Percentiles rank a stretch among this genome's conserved stretches.
These are phyloP conservation scores for Trichoderma endophyticum DNA, from an alignment of 2,329 filamentous ascomycete genomes.

Conservation along the genomic window DNA sequence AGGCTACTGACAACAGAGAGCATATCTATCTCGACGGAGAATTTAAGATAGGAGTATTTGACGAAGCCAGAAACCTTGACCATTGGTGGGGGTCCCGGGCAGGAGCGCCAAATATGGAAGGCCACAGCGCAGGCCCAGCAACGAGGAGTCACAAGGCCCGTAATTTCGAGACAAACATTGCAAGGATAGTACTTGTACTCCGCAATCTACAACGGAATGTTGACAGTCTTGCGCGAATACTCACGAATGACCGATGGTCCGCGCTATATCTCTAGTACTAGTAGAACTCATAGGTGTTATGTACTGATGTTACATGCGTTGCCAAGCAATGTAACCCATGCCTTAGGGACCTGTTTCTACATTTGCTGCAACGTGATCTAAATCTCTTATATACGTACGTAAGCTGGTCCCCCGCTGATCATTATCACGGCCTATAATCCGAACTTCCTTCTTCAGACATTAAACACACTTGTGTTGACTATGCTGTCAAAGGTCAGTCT, in stretches of 20 bases:
- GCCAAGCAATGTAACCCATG: slow-evolving; percentile 6
- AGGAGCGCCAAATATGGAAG: neutral
- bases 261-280: neutral
- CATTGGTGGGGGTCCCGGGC: neutral
- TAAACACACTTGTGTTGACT: neutral
- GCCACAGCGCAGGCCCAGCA: neutral
- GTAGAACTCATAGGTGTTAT: neutral
- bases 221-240: neutral
- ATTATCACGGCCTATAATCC: neutral
- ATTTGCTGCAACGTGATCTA: slow-evolving; percentile 9
- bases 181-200: neutral
- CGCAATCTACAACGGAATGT: neutral
- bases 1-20: neutral
- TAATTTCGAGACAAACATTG: neutral
- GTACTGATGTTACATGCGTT: slow-evolving; percentile 14
- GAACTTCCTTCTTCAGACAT: slow-evolving; percentile 4
- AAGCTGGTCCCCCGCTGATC: slow-evolving; percentile 1
- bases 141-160: neutral
- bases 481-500: neutral
- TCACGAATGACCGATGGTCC: neutral
- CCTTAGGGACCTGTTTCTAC: neutral
- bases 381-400: neutral
- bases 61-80: neutral
- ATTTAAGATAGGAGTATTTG: neutral
- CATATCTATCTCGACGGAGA: neutral